Base-by-base conservation (phyloP, 495 filamentous ascomycete genomes). In the Durotheca rogersii region DNA sequence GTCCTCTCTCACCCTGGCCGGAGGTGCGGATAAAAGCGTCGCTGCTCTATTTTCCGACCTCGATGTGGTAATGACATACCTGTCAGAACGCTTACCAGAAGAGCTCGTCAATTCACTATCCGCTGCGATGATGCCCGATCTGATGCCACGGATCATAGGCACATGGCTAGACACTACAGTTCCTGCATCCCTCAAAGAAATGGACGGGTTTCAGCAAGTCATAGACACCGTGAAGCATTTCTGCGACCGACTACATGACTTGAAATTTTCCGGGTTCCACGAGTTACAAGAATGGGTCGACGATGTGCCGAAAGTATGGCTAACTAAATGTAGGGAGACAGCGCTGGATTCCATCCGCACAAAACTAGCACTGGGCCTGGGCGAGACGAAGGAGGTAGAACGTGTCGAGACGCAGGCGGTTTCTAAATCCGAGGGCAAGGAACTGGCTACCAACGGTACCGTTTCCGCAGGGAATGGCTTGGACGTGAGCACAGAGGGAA, bases 341-440 rank as follows among this genome's bases (percentile, higher is more conserved):
- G 83, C 86, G 2, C 71, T 99, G 23, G 83, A 89, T 54, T 74
- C 76, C 15, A 81, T 93, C 4, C 81, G 91, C 37, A 79, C 74
- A 41, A 78, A 87, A 17, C 71, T 94, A 19, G 72, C 82, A 0
- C 62, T 72, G 20, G 87, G 86, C 5, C 71, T 89, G 30, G 78
- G 81, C 23, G 66, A 72, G 19, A 76, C 81, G 2, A 83, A 80
- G 52, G 70, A 73, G 31, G 90, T 92, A 1, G 90, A 96, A 61
- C 81, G 87, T 43, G 74, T 92, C 0, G 94, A 98, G 66, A 95
- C 87, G 17, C 83, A 90, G 58, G 79, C 83, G 50, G 72, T 97
- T 1, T 81, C 82, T 1, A 77, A 72, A 51, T 76, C 79, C 1
- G 89, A 95, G 58, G 81, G 73, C 15, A 65, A 82, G 27, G 73